phyloP scores from a whole-genome alignment of 2,329 filamentous ascomycete genomes.

The Aspergillus neoniger region DNA sequence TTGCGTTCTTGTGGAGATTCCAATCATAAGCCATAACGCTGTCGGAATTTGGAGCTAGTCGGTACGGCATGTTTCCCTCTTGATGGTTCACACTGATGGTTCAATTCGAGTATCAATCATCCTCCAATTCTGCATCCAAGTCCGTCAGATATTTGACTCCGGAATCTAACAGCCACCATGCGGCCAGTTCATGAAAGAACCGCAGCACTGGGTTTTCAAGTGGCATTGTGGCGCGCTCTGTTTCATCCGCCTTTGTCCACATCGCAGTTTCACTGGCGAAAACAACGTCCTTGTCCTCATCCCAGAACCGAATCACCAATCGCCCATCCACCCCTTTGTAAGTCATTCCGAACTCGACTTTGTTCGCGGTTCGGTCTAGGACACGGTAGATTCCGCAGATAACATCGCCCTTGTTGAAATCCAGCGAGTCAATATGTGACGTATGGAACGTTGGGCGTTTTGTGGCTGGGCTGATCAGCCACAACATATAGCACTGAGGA shows the following conservation, averaged over 20 bases:
- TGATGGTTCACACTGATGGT: not conserved
- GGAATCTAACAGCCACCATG: slow-evolving; percentile 42
- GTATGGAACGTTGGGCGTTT: slow-evolving; percentile 28
- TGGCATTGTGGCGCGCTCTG: slow-evolving; percentile 25
- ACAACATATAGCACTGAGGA: slow-evolving; percentile 34
- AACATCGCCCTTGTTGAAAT: slow-evolving; percentile 34
- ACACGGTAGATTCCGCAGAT: slow-evolving; percentile 38
- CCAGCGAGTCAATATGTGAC: slow-evolving; percentile 27
- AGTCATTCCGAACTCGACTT: slow-evolving; percentile 36
- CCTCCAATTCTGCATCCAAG: slow-evolving; percentile 14
- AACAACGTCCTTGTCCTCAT: slow-evolving; percentile 19
- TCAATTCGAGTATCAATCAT: not conserved
- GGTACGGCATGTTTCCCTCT: not conserved
- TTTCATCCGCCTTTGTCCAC: slow-evolving; percentile 27
- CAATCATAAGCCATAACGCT: too few relatives aligned
- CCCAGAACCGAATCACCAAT: slow-evolving; percentile 27
- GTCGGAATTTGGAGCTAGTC: not conserved
- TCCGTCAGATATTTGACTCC: slow-evolving; percentile 34
- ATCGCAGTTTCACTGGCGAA: slow-evolving; percentile 35
- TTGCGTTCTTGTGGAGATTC: too few relatives aligned
- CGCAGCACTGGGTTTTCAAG: slow-evolving; percentile 31
- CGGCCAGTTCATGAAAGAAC: slow-evolving; percentile 36
- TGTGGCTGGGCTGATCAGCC: slow-evolving; percentile 20
- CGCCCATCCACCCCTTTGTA: slow-evolving; percentile 25
- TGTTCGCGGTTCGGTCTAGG: slow-evolving; percentile 21